Evolutionary conservation across 2,329 filamentous ascomycete genomes (phyloP), one percentile per base, ranked within the genome.

Genomic region (Simplicillium aogashimaense): DNA sequence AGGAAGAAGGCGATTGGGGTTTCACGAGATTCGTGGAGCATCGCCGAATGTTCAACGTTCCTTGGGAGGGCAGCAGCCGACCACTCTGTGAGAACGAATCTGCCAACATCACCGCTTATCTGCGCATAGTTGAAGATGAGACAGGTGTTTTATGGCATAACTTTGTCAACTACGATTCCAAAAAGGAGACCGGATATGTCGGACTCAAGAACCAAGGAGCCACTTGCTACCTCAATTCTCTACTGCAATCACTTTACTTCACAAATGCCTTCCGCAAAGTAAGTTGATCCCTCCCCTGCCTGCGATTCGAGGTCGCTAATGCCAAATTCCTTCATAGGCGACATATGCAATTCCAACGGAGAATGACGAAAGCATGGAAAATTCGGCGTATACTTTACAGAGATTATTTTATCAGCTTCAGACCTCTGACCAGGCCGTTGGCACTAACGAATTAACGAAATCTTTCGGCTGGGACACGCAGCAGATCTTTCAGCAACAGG

Each of bases 401-500:
- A 76, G 92, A 47, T 72, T 98, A 13, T 98, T 98, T 63, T 97
- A 95, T 56, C 86, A 89, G 50, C 71, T 98, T 15, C 92, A 98
- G 59, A 94, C 88, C 11, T 90, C 83, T 31, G 80, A 81, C 38
- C 67, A 71, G 29, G 86, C 94, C 1, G 90, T 98, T 2, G 78
- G 86, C 31, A 98, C 92, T 2, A 88, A 83, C 38, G 92, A 98
- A 56, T 75, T 98, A 31, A 98, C 92, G 7, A 86, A 87, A 50
- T 97, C 92, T 0, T 98, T 98, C 59, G 92, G 92, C 17, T 98
- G 92, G 92, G 90, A 98, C 54, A 94, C 90, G 2, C 79, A 88
- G 48, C 90, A 98, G 56, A 95, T 97, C 39, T 98, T 98, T 52
- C 90, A 97, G 64, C 92, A 98, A 59, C 92, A 98, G 61, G 92